These are phyloP conservation scores for Ceratobasidium sp. DNA, from an alignment of 1,284 basidiomycete genomes.

Conservation along the genomic window DNA sequence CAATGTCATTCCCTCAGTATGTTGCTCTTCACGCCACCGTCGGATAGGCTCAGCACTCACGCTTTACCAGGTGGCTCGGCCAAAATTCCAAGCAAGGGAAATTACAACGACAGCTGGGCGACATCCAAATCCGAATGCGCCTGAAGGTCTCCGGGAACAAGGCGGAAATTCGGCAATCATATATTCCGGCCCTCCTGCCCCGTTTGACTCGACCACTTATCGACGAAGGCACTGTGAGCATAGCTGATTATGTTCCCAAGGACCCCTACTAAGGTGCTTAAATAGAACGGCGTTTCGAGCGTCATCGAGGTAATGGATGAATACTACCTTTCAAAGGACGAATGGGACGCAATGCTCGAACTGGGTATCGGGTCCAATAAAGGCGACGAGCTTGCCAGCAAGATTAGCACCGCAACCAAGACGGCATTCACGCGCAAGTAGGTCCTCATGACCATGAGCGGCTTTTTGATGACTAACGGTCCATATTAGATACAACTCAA, in stretches of 20 bases:
- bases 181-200: conserved; percentile 83
- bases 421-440: conserved; percentile 84
- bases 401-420: conserved; percentile 82
- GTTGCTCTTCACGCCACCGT: too few relatives aligned
- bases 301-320: conserved; percentile 91
- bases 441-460: conserved; percentile 46
- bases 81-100: conserved; percentile 94
- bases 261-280: neutral
- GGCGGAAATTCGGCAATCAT: conserved; percentile 86
- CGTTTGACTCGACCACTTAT: conserved; percentile 80
- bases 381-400: conserved; percentile 77
- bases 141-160: conserved; percentile 88
- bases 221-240: conserved; percentile 59
- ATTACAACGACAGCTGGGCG: conserved; percentile 78
- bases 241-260: neutral
- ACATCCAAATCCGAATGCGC: conserved; percentile 94
- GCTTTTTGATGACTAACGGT: conserved; percentile 15
- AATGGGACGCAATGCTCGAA: conserved; percentile 95
- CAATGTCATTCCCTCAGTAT: conserved; percentile 81
- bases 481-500: conserved; percentile 78
- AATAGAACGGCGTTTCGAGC: conserved; percentile 74
- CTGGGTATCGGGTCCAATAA: conserved; percentile 83
- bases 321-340: conserved; percentile 90
- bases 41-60: too few relatives aligned
- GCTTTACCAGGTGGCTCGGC: conserved; percentile 79